Conservation (phyloP, 345 rosid species). For the Laguncularia racemosa region DNA sequence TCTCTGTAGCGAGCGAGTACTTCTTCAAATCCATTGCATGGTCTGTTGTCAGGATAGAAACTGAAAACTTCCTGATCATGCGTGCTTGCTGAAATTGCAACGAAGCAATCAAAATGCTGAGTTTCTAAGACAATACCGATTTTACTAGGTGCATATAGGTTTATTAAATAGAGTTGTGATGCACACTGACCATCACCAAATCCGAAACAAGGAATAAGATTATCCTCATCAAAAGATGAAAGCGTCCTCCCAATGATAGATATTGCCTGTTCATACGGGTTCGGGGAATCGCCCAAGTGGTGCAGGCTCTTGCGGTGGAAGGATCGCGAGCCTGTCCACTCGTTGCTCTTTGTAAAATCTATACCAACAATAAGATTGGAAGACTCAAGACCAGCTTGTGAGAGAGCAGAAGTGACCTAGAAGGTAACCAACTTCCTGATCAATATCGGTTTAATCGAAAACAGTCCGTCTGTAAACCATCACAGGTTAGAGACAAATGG, state of each 20-base stretch:
- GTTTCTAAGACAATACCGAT: background rate
- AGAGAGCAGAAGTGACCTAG: slow-evolving; percentile 62
- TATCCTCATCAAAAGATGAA: slow-evolving; percentile 45
- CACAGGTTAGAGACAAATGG: background rate
- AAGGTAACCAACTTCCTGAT: background rate
- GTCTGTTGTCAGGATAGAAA: slow-evolving; percentile 33
- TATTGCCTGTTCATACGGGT: slow-evolving; percentile 50
- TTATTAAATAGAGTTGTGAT: background rate
- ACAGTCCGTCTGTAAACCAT: background rate
- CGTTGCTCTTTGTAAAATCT: slow-evolving; percentile 72
- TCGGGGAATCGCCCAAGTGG: slow-evolving; percentile 26
- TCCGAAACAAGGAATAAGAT: slow-evolving; percentile 44
- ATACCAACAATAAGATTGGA: slow-evolving; percentile 68
- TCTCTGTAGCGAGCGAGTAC: slow-evolving; percentile 40
- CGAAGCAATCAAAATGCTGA: background rate
- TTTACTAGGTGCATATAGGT: too few species aligned
- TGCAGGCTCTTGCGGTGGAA: slow-evolving; percentile 33
- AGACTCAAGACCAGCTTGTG: slow-evolving; percentile 69
- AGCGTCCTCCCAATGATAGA: slow-evolving; percentile 46
- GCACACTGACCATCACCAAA: slow-evolving; percentile 41
- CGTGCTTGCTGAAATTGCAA: slow-evolving; percentile 33
- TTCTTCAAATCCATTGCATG: slow-evolving; percentile 41
- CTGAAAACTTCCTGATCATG: slow-evolving; percentile 45
- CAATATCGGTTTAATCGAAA: background rate
- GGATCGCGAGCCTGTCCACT: slow-evolving; percentile 60